Evolutionary conservation across 2,329 filamentous ascomycete species (phyloP).

Genomic region (Beauveria medogensis): DNA sequence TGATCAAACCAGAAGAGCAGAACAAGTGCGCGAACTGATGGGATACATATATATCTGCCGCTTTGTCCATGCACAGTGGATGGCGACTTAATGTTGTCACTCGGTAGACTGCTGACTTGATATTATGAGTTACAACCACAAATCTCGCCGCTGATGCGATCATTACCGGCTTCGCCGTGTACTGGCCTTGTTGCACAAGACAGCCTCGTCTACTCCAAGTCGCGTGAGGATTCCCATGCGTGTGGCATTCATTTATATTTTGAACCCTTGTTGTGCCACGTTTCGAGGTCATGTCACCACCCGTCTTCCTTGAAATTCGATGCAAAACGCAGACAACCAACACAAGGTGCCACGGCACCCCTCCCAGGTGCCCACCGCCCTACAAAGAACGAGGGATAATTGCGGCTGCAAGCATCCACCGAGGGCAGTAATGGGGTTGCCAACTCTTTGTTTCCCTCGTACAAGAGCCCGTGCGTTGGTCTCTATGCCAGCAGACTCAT

Average conservation of each 20-base stretch:
- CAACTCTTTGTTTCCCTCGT: background rate
- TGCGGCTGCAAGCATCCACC: background rate
- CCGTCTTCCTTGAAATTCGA: background rate
- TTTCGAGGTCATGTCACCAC: too few species aligned
- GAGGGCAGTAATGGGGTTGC: background rate
- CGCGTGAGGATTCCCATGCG: too few species aligned
- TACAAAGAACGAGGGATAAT: background rate
- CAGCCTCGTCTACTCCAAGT: too few species aligned
- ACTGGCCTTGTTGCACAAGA: background rate
- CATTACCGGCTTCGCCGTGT: too few species aligned
- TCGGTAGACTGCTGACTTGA: background rate
- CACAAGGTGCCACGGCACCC: background rate
- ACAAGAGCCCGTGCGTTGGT: background rate
- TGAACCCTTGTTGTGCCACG: too few species aligned
- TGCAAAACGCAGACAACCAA: background rate
- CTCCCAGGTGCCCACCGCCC: background rate
- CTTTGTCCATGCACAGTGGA: background rate
- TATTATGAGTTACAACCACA: background rate
- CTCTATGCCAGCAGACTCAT: too few species aligned
- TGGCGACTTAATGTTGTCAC: background rate
- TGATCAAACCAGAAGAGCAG: background rate
- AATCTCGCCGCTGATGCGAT: too few species aligned
- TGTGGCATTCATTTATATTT: too few species aligned
- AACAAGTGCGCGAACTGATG: background rate
- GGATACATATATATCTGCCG: background rate